Evolutionary conservation across 176 grass and related monocot species (phyloP), one percentile per base, ranked within the genome.

Genomic region (Oropetium thomaeum): DNA sequence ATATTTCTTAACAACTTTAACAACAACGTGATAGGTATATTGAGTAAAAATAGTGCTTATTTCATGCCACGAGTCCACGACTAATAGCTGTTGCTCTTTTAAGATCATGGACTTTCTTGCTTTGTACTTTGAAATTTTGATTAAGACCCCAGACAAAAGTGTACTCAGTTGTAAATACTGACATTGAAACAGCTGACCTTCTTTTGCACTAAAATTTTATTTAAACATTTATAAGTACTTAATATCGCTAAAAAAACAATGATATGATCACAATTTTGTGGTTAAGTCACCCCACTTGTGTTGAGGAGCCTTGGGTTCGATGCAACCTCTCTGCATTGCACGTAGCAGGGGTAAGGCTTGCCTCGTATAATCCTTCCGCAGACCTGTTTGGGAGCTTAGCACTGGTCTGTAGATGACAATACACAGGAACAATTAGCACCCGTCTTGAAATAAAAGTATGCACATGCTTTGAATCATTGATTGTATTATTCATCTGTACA

Each of bases 401-500:
- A 38, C 4, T 38, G 35, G 35, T 4, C 35, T 38, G 35, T 38
- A 4, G 6, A 38, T 38, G 17, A 49, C 17, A 49, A 20, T 20
- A 49, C 45, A n/a, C n/a, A n/a, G n/a, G n/a, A n/a, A n/a, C n/a
- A n/a, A n/a, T n/a, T n/a, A n/a, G n/a, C n/a, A n/a, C n/a, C n/a
- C 8, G 39, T 68, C 25, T n/a, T 44, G 44, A 52, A 70, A 52
- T 70, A 1, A 12, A 59, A 26, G 27, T 44, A 57, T 7, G 42
- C 3, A 10, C 29, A 77, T 71, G 44, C 28, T 83, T 55, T 55
- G 10, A 27, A 27, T 57, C 23, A 27, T 57, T 57, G 53, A 57
- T 57, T 20, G 64, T 85, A 75, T 76, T 63, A 43, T 67, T 25
- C 25, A 70, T 64, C 30, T 77, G 23, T 66, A 77, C 83, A 75